A percentile compares a stretch with the other conserved stretches of the same genome.
phyloP scores from a whole-genome alignment of 768 basidiomycete species.

The Termitomyces sp. region DNA sequence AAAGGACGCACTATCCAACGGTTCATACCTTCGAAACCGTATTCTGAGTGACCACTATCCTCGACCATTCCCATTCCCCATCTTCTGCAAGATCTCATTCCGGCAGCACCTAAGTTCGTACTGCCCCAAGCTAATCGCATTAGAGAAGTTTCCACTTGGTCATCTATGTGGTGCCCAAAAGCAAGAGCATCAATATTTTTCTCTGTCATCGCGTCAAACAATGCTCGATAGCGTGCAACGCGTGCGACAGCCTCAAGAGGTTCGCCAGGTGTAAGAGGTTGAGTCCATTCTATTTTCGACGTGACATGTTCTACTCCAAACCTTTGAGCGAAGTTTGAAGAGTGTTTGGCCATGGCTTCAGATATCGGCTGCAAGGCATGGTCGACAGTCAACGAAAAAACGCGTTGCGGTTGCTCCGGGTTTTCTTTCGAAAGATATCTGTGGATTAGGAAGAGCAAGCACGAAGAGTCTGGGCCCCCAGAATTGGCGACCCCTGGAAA shows the following conservation, averaged over 20 bases:
- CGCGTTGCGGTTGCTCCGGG: slow-evolving; percentile 15
- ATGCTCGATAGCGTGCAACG: slow-evolving; percentile 47
- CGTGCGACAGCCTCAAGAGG: slow-evolving; percentile 58
- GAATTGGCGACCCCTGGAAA: slow-evolving; percentile 69
- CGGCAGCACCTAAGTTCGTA: slow-evolving; percentile 52
- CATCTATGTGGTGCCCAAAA: slow-evolving; percentile 77
- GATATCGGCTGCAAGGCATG: slow-evolving; percentile 68
- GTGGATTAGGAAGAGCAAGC: slow-evolving; percentile 66
- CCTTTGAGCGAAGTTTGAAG: slow-evolving; percentile 35
- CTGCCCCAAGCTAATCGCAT: slow-evolving; percentile 65
- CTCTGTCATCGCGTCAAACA: slow-evolving; percentile 36
- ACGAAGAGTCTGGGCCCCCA: slow-evolving; percentile 81
- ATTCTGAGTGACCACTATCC: slow-evolving; percentile 29
- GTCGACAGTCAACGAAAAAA: slow-evolving; percentile 63
- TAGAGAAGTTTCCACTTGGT: slow-evolving; percentile 79
- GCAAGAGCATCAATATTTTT: slow-evolving; percentile 42
- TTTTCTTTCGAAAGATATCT: slow-evolving; percentile 30
- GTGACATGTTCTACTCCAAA: slow-evolving; percentile 46
- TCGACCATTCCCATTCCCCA: slow-evolving; percentile 71
- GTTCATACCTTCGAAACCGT: slow-evolving; percentile 54
- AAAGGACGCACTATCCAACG: slow-evolving; percentile 74
- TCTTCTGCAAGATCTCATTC: slow-evolving; percentile 63
- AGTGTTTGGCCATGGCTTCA: slow-evolving; percentile 47
- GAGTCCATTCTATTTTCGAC: slow-evolving; percentile 54
- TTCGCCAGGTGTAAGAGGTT: slow-evolving; percentile 42